These are phyloP conservation scores for Suhomyces yuchorum DNA, from an alignment of 1,139 yeast species.

Conservation along the genomic window DNA sequence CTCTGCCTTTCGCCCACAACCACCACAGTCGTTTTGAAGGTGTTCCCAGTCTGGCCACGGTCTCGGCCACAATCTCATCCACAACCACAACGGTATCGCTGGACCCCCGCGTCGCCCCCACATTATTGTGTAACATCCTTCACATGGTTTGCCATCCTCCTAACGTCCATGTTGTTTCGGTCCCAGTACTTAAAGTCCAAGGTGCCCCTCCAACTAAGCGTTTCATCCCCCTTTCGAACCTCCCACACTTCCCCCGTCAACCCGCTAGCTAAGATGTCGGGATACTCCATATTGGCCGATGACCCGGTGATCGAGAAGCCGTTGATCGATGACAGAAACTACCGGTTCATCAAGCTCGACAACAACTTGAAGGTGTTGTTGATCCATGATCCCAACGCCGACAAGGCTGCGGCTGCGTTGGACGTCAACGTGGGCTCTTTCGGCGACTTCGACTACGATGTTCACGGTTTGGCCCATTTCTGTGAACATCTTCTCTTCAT, in stretches of 20 bases:
- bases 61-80: neutral
- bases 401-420: slow-evolving; percentile 88
- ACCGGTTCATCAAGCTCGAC: slow-evolving; percentile 61
- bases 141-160: slow-evolving; percentile 4
- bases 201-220: neutral
- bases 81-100: slow-evolving; percentile 1
- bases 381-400: slow-evolving; percentile 83
- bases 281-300: slow-evolving; percentile 15
- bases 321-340: slow-evolving; percentile 71
- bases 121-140: slow-evolving; percentile 8
- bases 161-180: slow-evolving; percentile 6
- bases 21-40: neutral
- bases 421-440: slow-evolving; percentile 92
- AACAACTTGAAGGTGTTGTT: slow-evolving; percentile 74
- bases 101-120: slow-evolving; percentile 1
- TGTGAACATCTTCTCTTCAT: slow-evolving; percentile 93
- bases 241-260: neutral
- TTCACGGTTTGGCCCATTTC: slow-evolving; percentile 93
- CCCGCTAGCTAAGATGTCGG: slow-evolving; percentile 6
- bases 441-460: slow-evolving; percentile 65
- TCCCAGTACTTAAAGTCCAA: neutral
- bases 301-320: slow-evolving; percentile 52
- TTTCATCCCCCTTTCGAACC: neutral
- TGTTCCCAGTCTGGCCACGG: neutral
- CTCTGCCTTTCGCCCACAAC: neutral